Percentiles rank a stretch among this genome's conserved stretches.
phyloP scores from a whole-genome alignment of 495 filamentous ascomycete genomes.

The Halenospora varia region DNA sequence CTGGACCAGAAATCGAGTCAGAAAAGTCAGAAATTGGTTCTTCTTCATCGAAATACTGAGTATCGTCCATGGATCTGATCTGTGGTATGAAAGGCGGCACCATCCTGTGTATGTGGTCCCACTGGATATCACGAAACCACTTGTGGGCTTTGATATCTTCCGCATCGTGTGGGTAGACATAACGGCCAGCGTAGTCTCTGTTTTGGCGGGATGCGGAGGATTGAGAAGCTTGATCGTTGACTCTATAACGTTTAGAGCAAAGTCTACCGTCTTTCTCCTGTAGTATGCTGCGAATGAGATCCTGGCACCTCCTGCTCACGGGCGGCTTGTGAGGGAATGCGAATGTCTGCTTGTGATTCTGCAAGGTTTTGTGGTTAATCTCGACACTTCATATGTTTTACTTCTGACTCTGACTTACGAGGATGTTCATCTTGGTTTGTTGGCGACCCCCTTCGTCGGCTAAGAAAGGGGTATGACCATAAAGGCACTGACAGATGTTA shows the following conservation, averaged over 20 bases:
- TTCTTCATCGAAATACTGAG: slow-evolving; percentile 84
- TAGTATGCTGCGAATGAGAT: slow-evolving; percentile 72
- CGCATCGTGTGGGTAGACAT: slow-evolving; percentile 77
- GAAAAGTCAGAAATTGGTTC: slow-evolving; percentile 58
- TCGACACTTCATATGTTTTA: too few species aligned
- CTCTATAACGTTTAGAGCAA: slow-evolving; percentile 62
- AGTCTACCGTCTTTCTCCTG: slow-evolving; percentile 73
- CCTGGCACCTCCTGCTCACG: slow-evolving; percentile 58
- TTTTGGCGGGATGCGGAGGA: slow-evolving; percentile 21
- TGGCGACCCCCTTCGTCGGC: slow-evolving; percentile 67
- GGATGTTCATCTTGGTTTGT: slow-evolving; percentile 75
- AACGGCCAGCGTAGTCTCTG: slow-evolving; percentile 55
- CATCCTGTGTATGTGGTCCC: slow-evolving; percentile 63
- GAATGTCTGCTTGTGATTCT: slow-evolving; percentile 50
- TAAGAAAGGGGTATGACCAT: slow-evolving; percentile 86
- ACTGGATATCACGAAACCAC: slow-evolving; percentile 65
- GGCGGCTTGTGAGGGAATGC: slow-evolving; percentile 60
- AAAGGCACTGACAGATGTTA: slow-evolving; percentile 58
- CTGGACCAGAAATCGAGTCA: slow-evolving; percentile 24
- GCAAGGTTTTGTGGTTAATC: too few species aligned
- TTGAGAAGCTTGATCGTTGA: slow-evolving; percentile 3
- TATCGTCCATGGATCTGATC: slow-evolving; percentile 70
- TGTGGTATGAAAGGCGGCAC: slow-evolving; percentile 73
- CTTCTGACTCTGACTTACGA: slow-evolving; percentile 64
- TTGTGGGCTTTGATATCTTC: slow-evolving; percentile 72